These are phyloP conservation scores for Stylonectria norvegica DNA, from an alignment of 2,329 filamentous ascomycete species.

Conservation along the genomic window DNA sequence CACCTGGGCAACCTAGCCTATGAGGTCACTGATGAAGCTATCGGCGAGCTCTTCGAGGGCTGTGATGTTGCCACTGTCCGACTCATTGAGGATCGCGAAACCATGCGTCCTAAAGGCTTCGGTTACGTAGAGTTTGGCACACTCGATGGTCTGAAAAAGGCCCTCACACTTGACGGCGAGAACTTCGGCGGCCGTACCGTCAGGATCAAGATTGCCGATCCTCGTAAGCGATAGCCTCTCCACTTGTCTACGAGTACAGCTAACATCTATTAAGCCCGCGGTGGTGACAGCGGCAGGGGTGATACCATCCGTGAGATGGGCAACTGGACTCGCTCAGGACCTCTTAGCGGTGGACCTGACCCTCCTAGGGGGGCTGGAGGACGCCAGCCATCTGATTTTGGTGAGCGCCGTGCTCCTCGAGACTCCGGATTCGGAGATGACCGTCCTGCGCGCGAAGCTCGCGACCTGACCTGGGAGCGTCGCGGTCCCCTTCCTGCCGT, in stretches of 20 bases:
- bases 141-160: conserved; percentile 86
- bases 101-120: conserved; percentile 93
- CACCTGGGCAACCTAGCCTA: conserved; percentile 97
- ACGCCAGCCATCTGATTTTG: conserved; percentile 49
- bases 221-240: conserved; percentile 68
- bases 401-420: conserved; percentile 62
- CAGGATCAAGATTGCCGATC: conserved; percentile 92
- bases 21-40: conserved; percentile 79
- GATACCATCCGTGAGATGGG: conserved; percentile 74
- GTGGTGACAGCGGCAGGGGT: conserved; percentile 54
- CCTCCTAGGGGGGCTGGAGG: conserved; percentile 54
- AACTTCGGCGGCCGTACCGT: conserved; percentile 86
- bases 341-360: conserved; percentile 76
- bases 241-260: conserved; percentile 9
- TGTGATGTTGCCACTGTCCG: conserved; percentile 88
- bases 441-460: conserved; percentile 64
- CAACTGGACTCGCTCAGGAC: conserved; percentile 92
- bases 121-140: conserved; percentile 93
- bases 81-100: conserved; percentile 94
- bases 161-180: conserved; percentile 75
- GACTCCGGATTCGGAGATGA: conserved; percentile 58
- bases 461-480: conserved; percentile 87
- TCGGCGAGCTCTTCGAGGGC: conserved; percentile 79
- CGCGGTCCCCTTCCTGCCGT: conserved; percentile 70
- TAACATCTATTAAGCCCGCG: conserved; percentile 67